Evolutionary conservation across 1,284 basidiomycete genomes (phyloP).

Genomic region (Fistulina hepatica): DNA sequence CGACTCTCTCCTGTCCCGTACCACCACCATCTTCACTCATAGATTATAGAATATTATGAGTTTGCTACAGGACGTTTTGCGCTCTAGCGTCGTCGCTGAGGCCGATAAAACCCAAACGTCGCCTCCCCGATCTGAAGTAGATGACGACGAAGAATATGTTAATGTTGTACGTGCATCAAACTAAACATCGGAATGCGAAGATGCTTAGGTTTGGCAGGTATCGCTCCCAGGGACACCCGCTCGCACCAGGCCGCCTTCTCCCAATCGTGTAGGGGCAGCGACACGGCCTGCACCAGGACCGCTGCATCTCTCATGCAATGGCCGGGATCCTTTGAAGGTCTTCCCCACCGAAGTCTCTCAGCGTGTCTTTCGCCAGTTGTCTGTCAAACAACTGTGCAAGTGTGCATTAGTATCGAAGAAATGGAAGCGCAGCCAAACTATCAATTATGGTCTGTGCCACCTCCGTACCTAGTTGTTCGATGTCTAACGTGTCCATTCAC

Average conservation of each 20-base stretch:
- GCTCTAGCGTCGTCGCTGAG: constrained; percentile 40
- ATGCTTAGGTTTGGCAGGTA: constrained; percentile 29
- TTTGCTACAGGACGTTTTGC: constrained; percentile 62
- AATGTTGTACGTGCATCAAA: constrained; percentile 47
- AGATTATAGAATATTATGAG: too few species aligned
- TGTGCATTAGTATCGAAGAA: constrained; percentile 75
- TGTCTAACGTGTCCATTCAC: constrained; percentile 6
- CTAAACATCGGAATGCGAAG: neutral
- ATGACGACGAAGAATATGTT: constrained; percentile 64
- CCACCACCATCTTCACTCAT: too few species aligned
- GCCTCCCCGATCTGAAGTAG: constrained; percentile 31
- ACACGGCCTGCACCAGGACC: constrained; percentile 31
- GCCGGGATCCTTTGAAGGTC: constrained; percentile 51
- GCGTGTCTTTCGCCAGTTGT: constrained; percentile 57
- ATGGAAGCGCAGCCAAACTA: constrained; percentile 78
- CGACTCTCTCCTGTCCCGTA: too few species aligned
- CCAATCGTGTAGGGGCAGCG: constrained; percentile 37
- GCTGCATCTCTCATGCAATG: constrained; percentile 27
- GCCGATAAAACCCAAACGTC: constrained; percentile 29
- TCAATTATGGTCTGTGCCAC: constrained; percentile 69
- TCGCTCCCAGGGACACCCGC: constrained; percentile 61
- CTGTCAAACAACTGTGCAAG: constrained; percentile 57
- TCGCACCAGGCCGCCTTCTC: constrained; percentile 54
- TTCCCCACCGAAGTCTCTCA: constrained; percentile 77
- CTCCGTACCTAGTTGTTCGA: constrained; percentile 1